Evolutionary conservation across 1,284 basidiomycete genomes (phyloP).

Genomic region (Marasmius tenuissimus): DNA sequence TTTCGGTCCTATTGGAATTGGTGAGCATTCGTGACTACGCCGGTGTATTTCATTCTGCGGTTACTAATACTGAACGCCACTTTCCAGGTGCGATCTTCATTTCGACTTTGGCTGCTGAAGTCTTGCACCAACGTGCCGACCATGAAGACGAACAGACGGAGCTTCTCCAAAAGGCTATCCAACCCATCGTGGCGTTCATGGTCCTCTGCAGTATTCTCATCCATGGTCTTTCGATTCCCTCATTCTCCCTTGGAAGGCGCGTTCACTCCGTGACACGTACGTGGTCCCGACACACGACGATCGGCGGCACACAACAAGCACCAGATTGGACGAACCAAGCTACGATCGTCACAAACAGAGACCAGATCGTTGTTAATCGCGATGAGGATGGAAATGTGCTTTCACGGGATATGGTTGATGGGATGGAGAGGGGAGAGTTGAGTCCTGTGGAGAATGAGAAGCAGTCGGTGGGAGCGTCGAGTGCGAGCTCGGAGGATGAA

Average conservation of each 20-base stretch:
- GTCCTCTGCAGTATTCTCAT: constrained; percentile 85
- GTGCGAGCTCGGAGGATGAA: constrained; percentile 8
- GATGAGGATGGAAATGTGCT: constrained; percentile 40
- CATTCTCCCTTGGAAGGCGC: constrained; percentile 86
- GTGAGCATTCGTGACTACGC: constrained; percentile 37
- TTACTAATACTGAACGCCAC: constrained; percentile 7
- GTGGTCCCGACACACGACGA: constrained; percentile 55
- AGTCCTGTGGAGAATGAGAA: constrained; percentile 29
- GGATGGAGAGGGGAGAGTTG: constrained; percentile 50
- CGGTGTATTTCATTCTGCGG: not conserved
- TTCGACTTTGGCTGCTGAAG: constrained; percentile 77
- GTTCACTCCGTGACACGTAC: constrained; percentile 89
- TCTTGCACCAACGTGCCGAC: constrained; percentile 57
- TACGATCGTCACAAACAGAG: constrained; percentile 62
- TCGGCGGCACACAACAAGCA: constrained; percentile 8
- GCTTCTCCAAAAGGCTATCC: constrained; percentile 72
- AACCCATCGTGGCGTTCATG: constrained; percentile 91
- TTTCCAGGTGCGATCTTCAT: constrained; percentile 82
- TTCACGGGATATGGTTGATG: constrained; percentile 11
- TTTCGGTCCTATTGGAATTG: constrained; percentile 92
- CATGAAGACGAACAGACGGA: constrained; percentile 62
- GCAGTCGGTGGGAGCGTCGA: constrained; percentile 2
- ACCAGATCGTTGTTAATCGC: constrained; percentile 83
- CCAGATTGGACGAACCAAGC: constrained; percentile 75
- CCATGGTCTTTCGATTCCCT: constrained; percentile 91